Base-by-base conservation (phyloP, 306 rosid species). In the Purshia tridentata region DNA sequence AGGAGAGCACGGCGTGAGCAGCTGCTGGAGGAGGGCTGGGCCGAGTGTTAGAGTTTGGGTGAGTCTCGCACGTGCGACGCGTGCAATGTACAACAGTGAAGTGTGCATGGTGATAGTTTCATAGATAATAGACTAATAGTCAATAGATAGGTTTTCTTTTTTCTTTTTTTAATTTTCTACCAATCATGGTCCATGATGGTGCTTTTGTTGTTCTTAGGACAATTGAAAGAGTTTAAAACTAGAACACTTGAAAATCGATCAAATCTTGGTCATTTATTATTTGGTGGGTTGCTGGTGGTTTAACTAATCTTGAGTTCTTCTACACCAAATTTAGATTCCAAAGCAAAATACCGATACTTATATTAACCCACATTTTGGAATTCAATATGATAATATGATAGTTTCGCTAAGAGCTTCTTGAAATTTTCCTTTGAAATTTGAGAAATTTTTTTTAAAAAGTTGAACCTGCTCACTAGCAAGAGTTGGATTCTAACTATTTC, bases 1-100 rank as follows among this genome's bases (percentile, higher is more conserved):
- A 49, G 61, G 50, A 58, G 65, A 18, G 45, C 65, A 2, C 53
- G 72, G 68, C 75, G 76, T 16, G 63, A 61, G 16, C 49, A 73
- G 29, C 37, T 64, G 29, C 37, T 64, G 18, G 76, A 81, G 70
- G 96, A 90, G 58, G 93, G 93, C 0, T 86, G 84, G 80, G 97
- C 83, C 1, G 86, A 82, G 78, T 78, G 81, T 40, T 82, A 29
- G 79, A 4, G n/a, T 64, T 64, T 19, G 60, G n/a, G 29, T 7
- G 15, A 4, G 6, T 39, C 44, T 52, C 14, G 42, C 73, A 52
- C 61, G 73, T 16, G 68, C 68, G 51, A 0, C 1, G 6, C 1
- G 9, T n/a, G 16, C 51, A 39, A 15, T 9, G 49, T 18, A 63
- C 16, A 4, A 41, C 29, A 14, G 54, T 56, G 65, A 57, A 8